Base-by-base conservation (phyloP, 106 monocot genomes). In the Ottelia alismoides region DNA sequence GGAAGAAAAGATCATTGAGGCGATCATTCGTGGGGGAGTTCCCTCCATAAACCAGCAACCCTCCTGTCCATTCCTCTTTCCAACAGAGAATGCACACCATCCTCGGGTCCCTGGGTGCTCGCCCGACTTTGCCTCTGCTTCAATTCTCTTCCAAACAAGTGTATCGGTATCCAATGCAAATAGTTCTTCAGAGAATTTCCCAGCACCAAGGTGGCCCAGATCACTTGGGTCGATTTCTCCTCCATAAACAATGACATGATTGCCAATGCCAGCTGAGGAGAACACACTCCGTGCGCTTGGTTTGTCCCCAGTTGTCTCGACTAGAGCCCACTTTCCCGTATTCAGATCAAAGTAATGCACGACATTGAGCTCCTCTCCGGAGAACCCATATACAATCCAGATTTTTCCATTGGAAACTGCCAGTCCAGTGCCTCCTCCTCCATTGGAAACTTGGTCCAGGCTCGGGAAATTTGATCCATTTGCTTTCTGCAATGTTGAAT, bases 321-420 rank as follows among this genome's bases (percentile, higher is more conserved):
- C 76, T 0, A 35, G 19, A 0, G 62, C 55, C 93, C 93, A 84
- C 43, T 50, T 51, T 29, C 52, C 62, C 2, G 45, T 69, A 1
- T 20, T 6, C 1, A 57, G 73, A 68, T 94, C 81, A 40, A 81
- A 94, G 53, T 52, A 73, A 45, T 88, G 84, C 25, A 88, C 84
- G 21, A 88, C 94, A 22, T 84, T 84, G 1, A 75, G 70, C 63
- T 94, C 88, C 51, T 22, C 55, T 4, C 84, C 94, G 0, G 81
- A 61, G 64, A 94, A 88, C 22, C 94, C 94, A 47, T 84, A 94
- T 22, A 94, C 55, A 1, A 94, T 78, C 93, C 93, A 94, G 20
- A 94, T 46, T 63, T 77, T 94, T 48, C 75, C 83, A 20, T 55
- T 63, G 2, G 56, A 27, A 6, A 72, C 78, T 0, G 52, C 67